Base-by-base conservation (phyloP, 768 basidiomycete genomes). In the Xerocomellus intermedius region DNA sequence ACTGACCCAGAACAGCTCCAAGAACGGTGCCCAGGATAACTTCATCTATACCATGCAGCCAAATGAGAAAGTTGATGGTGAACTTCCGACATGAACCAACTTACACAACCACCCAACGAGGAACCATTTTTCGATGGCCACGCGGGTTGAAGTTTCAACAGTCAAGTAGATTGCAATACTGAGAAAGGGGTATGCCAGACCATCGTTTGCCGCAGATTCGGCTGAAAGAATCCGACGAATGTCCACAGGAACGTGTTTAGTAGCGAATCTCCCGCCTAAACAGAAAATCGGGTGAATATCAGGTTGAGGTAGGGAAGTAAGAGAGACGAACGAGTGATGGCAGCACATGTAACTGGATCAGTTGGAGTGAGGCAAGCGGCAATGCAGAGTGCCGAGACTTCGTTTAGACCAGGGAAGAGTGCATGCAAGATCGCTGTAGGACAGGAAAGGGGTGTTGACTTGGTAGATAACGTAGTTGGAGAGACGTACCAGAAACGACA, bases 181-280 rank as follows among this genome's bases (percentile, higher is more conserved):
- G 52, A 98, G 77, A 69, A 98, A 98, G 0, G 94, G 94, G 69
- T 95, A 97, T 2, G 95, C 94, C 14, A 98, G 79, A 2, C 97
- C 97, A 62, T 98, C 97, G 70, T 99, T 99, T 8, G 91, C 87
- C 0, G 95, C 97, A 6, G 90, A 91, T 72, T 98, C 96, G 0
- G 91, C 92, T 0, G 89, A 82, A 8, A 97, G 76, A 41, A 97
- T 79, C 22, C 84, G 87, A 28, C 95, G 84, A 22, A 98, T 77
- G 49, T 91, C 86, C 6, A 73, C 58, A 5, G 89, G 88, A 5
- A 92, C 89, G 63, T 91, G 81, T 53, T 78, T 81, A 14, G 75
- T 70, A 0, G 90, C 89, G 59, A 80, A 92, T 55, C 78, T 83
- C 0, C 90, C 89, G 10, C 86, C 88, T 89, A 54, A 17, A 33